A percentile compares a stretch with the other conserved stretches of the same genome.
These are phyloP conservation scores for Solanum lignicaule DNA, from an alignment of 257 asterid genomes.

Conservation along the genomic window DNA sequence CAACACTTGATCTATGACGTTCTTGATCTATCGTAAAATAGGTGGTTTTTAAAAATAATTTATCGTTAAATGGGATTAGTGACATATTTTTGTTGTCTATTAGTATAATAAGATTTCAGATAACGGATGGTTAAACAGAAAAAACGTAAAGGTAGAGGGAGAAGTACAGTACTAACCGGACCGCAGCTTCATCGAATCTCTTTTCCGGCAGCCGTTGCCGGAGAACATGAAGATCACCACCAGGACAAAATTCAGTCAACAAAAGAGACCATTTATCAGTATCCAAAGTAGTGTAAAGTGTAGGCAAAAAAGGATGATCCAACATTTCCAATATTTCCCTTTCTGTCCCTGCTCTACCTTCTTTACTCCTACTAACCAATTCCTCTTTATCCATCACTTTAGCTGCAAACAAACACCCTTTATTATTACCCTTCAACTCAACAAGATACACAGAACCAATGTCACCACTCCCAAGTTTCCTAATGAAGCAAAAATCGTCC, in stretches of 20 bases:
- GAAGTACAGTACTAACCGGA: slow-evolving; percentile 50
- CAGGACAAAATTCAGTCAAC: slow-evolving; percentile 71
- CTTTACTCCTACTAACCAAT: slow-evolving; percentile 53
- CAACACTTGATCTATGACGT: not conserved
- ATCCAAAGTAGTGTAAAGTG: slow-evolving; percentile 50
- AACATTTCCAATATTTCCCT: slow-evolving; percentile 59
- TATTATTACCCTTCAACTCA: slow-evolving; percentile 34
- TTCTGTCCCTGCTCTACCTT: slow-evolving; percentile 56
- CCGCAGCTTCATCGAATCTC: slow-evolving; percentile 44
- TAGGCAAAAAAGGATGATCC: slow-evolving; percentile 84
- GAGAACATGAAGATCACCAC: slow-evolving; percentile 76
- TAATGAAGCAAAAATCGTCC: slow-evolving; percentile 40
- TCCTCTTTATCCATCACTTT: slow-evolving; percentile 76
- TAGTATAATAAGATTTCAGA: not conserved
- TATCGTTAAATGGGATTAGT: not conserved
- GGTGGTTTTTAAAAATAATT: too few species aligned
- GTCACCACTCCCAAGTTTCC: slow-evolving; percentile 69
- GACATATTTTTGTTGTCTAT: not conserved
- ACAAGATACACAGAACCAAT: slow-evolving; percentile 67
- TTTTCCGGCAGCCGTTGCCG: slow-evolving; percentile 58
- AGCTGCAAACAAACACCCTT: slow-evolving; percentile 54
- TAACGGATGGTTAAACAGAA: not conserved
- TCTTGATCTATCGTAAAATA: not conserved
- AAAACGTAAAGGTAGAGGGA: not conserved
- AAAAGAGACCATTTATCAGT: slow-evolving; percentile 56